A percentile compares a stretch with the other conserved stretches of the same genome.
Evolutionary conservation across 306 rosid species (phyloP).

Genomic region (Argentina anserina): DNA sequence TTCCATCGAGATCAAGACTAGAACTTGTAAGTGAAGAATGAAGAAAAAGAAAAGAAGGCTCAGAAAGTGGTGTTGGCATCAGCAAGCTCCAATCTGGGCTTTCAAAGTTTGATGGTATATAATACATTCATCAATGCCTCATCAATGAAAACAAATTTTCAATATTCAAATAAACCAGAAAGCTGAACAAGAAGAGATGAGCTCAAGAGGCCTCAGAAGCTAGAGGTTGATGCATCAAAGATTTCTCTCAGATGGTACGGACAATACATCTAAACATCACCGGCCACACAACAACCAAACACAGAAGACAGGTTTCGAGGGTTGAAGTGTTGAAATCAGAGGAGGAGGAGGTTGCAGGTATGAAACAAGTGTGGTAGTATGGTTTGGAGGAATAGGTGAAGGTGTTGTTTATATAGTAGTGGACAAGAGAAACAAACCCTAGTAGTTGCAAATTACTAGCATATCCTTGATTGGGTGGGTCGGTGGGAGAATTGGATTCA

Average conservation of each 20-base stretch:
- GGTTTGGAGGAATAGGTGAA: neutral
- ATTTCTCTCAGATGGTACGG: conserved; percentile 43
- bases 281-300: conserved; percentile 12
- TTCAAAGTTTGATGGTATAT: conserved; percentile 95
- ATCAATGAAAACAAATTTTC: neutral
- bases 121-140: conserved; percentile 51
- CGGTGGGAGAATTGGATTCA: neutral
- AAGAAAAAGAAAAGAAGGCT: conserved; percentile 29
- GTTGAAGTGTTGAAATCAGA: neutral
- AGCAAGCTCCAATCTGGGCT: conserved; percentile 57
- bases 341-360: neutral
- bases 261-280: conserved; percentile 41
- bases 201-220: conserved; percentile 34
- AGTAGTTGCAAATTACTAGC: neutral
- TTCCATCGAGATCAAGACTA: neutral
- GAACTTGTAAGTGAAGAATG: too few relatives aligned
- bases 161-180: fast-evolving
- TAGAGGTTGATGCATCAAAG: conserved; percentile 13
- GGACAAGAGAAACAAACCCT: conserved; percentile 19
- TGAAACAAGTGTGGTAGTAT: too few relatives aligned
- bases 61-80: conserved; percentile 54
- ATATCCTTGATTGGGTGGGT: neutral
- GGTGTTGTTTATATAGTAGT: conserved; percentile 42
- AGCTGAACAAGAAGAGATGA: fast-evolving
- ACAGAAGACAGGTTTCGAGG: too few relatives aligned